Base-by-base conservation (phyloP, 192 early-diverging fungal species). In the Rhizophagus prolifer region DNA sequence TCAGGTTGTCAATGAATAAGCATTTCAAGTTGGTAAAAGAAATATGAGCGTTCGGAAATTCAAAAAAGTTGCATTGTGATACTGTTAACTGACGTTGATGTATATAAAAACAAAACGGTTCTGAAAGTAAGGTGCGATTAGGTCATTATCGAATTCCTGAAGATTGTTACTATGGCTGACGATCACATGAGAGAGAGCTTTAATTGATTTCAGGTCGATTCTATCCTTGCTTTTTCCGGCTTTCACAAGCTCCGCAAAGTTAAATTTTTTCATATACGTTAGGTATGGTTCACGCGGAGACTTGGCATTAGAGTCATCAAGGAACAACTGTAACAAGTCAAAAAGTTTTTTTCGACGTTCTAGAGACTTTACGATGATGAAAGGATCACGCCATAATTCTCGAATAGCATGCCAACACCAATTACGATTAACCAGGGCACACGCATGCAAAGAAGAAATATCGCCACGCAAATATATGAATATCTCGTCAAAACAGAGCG, bases 371-470 rank as follows among this genome's bases (percentile, higher is more conserved):
- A 26, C 16, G 30, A 34, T 6, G 26, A 64, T 28, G 2, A 64
- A 34, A 3, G 62, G 62, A 30, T 64, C 62, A 26, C 62, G 62
- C 62, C 62, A 64, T 31, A 64, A 12, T 30, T 64, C 62, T 64
- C 14, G 26, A 30, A 64, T 30, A 13, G 62, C 62, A 30, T 64
- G 62, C 28, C 26, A 14, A 30, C 25, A 34, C 62, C 62, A 64
- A 2, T 64, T 25, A 30, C 26, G 62, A 30, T 64, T 64, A 16
- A 64, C 62, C 62, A 64, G 25, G 30, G 62, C 62, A 64, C 62
- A 64, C 4, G 62, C 8, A 64, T 14, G 2, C 30, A 64, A 26
- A 3, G 62, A 64, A 64, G 26, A 34, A 16, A 14, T 25, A 30
- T 64, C 62, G 3, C 30, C 62, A 16, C 25, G 13, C 13, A 64